Evolutionary conservation across 2,329 filamentous ascomycete species (phyloP), one percentile per base, ranked within the genome.

Genomic region (Arthrobotrys iridis): DNA sequence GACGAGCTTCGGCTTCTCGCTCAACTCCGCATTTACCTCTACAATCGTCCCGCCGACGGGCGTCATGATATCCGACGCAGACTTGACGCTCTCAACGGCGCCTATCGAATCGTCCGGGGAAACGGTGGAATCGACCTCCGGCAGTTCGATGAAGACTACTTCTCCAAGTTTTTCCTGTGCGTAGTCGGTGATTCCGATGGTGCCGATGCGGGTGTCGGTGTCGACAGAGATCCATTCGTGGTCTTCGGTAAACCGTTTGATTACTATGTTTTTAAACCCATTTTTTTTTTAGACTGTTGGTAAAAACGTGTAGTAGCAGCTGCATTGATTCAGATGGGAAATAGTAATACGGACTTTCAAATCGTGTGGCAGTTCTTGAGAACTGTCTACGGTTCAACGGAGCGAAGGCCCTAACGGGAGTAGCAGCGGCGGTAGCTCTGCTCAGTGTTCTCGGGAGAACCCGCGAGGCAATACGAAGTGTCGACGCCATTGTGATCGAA

Each of bases 161-260:
- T 99, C 95, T 79, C 95, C 95, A 77, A 99, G 91, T 78, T 92
- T 90, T 80, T 96, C 88, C 78, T 95, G 92, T 18, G 95, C 95
- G 86, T 96, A 98, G 79, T 90, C 86, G 67, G 93, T 95, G 82
- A 99, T 96, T 76, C 95, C 95, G 77, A 91, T 85, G 55, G 88
- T 90, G 85, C 92, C 93, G 57, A 90, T 90, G 83, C 91, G 94
- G 82, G 90, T 89, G 84, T 96, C 91, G 59, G 88, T 88, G 67
- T 89, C 90, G 75, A 97, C 85, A 83, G 97, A 93, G 82, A 99
- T 89, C 95, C 95, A 99, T 86, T 99, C 95, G 86, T 99, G 95
- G 82, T 97, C 94, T 83, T 93, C 91, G 78, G 95, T 97, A 86
- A 96, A 99, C 83, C 90, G 92, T 85, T 95, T 94, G 78, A 77